Evolutionary conservation across 75 land plant genomes (phyloP).

Genomic region (Chamaecyparis obtusa): DNA sequence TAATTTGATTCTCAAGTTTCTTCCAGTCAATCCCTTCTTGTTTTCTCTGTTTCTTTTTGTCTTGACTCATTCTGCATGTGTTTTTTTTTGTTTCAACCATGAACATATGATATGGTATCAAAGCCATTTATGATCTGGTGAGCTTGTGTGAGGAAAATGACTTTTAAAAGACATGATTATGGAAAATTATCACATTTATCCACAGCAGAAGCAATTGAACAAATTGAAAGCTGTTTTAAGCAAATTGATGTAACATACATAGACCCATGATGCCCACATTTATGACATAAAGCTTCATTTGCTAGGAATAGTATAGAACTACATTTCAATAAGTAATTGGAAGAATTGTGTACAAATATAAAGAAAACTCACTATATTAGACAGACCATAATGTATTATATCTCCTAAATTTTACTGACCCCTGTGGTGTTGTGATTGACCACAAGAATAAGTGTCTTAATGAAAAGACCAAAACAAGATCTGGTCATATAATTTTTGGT

Average conservation of each 20-base stretch:
- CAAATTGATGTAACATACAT: not conserved
- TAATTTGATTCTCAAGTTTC: not conserved
- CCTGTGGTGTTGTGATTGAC: not conserved
- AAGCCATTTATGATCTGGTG: not conserved
- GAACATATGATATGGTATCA: not conserved
- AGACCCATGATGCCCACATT: not conserved
- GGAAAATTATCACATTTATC: not conserved
- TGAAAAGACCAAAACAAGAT: not conserved
- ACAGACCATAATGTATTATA: not conserved
- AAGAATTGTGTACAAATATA: not conserved
- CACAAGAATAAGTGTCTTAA: not conserved
- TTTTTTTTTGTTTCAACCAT: not conserved
- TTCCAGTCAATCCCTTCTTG: not conserved
- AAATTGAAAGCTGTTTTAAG: not conserved
- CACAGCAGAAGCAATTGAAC: not conserved
- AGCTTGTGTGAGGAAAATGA: not conserved
- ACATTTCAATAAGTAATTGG: not conserved
- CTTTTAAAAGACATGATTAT: not conserved
- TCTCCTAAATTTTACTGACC: too few relatives aligned
- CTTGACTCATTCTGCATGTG: not conserved
- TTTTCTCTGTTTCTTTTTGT: not conserved
- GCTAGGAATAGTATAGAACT: not conserved
- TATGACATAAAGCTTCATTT: not conserved
- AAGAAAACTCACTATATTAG: not conserved
- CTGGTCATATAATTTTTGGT: not conserved